phyloP scores from a whole-genome alignment of 2,329 filamentous ascomycete genomes.

The Aureobasidium sp. region DNA sequence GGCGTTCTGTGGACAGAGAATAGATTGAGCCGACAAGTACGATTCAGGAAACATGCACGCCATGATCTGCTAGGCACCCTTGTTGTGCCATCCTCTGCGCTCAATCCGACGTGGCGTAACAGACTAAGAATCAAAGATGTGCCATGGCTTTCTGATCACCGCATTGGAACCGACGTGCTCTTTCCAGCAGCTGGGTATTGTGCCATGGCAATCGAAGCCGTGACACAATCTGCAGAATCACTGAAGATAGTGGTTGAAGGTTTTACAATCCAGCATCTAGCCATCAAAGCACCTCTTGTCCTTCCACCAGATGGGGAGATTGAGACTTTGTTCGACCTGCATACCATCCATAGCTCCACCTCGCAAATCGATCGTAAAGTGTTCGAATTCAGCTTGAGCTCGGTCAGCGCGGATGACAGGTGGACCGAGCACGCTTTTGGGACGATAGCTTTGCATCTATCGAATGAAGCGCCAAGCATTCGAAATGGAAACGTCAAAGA shows the following conservation, averaged over 20 bases:
- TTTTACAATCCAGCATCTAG: neutral
- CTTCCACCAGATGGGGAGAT: neutral
- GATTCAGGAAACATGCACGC: neutral
- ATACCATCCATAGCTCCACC: neutral
- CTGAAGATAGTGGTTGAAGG: neutral
- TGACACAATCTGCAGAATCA: neutral
- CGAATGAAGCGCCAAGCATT: neutral
- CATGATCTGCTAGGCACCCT: neutral
- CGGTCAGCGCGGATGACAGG: neutral
- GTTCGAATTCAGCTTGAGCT: neutral
- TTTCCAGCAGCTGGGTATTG: constrained; percentile 23
- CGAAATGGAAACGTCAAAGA: neutral
- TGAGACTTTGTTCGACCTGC: neutral
- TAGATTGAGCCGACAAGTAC: neutral
- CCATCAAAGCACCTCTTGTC: neutral
- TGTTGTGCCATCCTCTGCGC: neutral
- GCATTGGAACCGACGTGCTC: constrained; percentile 21
- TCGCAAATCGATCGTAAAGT: neutral
- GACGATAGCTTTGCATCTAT: neutral
- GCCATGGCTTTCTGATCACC: constrained; percentile 27
- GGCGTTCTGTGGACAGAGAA: neutral
- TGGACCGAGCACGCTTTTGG: neutral
- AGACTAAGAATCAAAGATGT: constrained; percentile 18
- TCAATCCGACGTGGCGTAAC: neutral
- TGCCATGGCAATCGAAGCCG: constrained; percentile 16